Evolutionary conservation across 495 filamentous ascomycete genomes (phyloP).

Genomic region (Articulospora tetracladia): DNA sequence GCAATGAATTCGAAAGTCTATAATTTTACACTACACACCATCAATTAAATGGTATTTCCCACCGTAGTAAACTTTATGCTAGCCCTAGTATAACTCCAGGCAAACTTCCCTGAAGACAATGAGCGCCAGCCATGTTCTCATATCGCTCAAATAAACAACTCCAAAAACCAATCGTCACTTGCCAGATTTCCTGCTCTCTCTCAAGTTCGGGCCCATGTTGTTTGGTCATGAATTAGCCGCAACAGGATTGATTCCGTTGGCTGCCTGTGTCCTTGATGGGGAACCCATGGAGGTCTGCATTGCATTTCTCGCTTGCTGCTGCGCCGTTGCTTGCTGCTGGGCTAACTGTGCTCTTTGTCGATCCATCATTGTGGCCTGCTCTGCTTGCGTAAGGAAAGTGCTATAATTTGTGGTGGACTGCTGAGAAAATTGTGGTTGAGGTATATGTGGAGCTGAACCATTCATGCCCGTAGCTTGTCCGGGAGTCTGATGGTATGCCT

Average conservation of each 20-base stretch:
- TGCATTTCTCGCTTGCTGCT: conserved; percentile 24
- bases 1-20: neutral
- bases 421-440: conserved; percentile 14
- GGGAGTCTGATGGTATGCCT: neutral
- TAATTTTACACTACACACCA: neutral
- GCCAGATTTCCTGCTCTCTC: no score
- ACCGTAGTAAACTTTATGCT: neutral
- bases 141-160: no score
- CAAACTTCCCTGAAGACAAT: no score
- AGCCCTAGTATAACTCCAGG: neutral
- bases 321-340: conserved; percentile 19
- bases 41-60: neutral
- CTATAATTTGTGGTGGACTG: conserved; percentile 19
- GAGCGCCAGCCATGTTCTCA: no score
- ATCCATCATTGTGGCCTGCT: conserved; percentile 27
- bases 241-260: conserved; percentile 20
- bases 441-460: conserved; percentile 12
- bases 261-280: conserved; percentile 14
- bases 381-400: conserved; percentile 21
- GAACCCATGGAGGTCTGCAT: conserved; percentile 22
- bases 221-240: conserved; percentile 10
- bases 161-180: no score
- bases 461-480: conserved; percentile 16
- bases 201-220: no score
- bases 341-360: conserved; percentile 25